These are phyloP conservation scores for Margaritispora aquatica DNA, from an alignment of 495 filamentous ascomycete genomes.

Conservation along the genomic window DNA sequence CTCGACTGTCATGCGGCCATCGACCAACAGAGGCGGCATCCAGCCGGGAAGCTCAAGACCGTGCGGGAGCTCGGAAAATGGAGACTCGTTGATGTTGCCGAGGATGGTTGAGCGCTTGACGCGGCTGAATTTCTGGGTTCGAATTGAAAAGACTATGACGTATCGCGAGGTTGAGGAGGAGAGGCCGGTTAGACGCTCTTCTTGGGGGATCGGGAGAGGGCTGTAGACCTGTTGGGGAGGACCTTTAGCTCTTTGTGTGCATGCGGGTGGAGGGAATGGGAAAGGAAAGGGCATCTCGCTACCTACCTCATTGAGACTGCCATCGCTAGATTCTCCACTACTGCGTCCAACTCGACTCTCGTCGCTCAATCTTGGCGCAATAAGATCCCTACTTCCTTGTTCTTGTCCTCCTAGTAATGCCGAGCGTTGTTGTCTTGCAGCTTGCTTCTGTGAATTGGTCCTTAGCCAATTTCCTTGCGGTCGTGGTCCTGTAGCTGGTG, in stretches of 20 bases:
- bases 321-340: not conserved
- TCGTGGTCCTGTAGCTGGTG: not conserved
- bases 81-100: not conserved
- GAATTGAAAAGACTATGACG: not conserved
- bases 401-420: not conserved
- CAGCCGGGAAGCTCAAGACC: not conserved
- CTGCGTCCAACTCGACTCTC: no score
- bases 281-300: not conserved
- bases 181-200: not conserved
- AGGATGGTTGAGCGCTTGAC: not conserved
- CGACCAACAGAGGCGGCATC: not conserved
- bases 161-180: not conserved
- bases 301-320: not conserved
- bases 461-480: not conserved
- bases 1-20: conserved; percentile 1
- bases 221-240: no score
- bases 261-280: not conserved
- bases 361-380: no score
- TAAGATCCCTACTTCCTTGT: not conserved
- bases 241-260: not conserved
- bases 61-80: not conserved
- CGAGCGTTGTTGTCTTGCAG: not conserved
- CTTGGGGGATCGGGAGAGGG: no score
- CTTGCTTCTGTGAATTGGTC: not conserved
- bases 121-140: not conserved